These are phyloP conservation scores for Plasmopara viticola DNA, from an alignment of 352 stramenopile genomes.

Conservation along the genomic window DNA sequence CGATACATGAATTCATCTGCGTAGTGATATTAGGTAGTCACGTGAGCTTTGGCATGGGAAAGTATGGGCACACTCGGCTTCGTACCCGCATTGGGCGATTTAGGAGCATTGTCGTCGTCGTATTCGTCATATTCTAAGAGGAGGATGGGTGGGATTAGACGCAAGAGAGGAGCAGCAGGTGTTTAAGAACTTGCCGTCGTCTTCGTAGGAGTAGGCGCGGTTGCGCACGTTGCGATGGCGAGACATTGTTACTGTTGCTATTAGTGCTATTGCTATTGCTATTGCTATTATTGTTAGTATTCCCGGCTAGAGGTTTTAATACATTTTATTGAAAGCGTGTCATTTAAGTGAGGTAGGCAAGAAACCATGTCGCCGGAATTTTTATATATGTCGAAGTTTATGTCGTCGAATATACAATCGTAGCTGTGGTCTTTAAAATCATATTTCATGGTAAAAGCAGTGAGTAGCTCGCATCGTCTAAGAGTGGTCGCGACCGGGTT, in stretches of 20 bases:
- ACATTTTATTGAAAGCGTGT: too few relatives aligned
- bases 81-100: conserved; percentile 60
- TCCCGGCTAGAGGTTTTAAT: too few relatives aligned
- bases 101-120: conserved; percentile 53
- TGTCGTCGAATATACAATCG: too few relatives aligned
- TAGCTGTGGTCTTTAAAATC: too few relatives aligned
- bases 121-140: conserved; percentile 65
- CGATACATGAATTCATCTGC: conserved; percentile 80
- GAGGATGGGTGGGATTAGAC: background rate
- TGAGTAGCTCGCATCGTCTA: too few relatives aligned
- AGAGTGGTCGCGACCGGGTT: too few relatives aligned
- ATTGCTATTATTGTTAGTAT: too few relatives aligned
- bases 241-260: conserved; percentile 36
- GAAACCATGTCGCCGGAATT: too few relatives aligned
- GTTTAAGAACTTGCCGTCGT: conserved; percentile 42
- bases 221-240: conserved; percentile 83
- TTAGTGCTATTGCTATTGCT: too few relatives aligned
- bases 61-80: background rate
- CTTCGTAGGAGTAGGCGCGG: conserved; percentile 86
- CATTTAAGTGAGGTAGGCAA: too few relatives aligned
- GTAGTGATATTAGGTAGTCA: background rate
- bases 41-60: background rate
- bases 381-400: too few relatives aligned
- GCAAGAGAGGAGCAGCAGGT: background rate
- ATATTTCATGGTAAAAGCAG: too few relatives aligned